Base-by-base conservation (phyloP, 2,329 filamentous ascomycete species). In the Atkinsonella texensis region DNA sequence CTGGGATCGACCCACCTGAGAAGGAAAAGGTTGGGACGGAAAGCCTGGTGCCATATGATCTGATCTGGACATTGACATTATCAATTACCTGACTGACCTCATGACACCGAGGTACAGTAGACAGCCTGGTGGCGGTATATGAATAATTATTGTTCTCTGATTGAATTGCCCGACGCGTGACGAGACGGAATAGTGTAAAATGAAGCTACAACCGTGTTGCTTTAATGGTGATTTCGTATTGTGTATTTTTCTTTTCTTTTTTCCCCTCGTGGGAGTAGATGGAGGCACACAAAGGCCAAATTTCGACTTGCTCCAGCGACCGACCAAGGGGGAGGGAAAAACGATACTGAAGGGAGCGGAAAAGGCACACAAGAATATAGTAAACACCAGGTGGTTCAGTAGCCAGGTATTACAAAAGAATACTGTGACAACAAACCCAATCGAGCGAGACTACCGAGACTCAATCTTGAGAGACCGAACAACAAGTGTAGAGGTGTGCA, bases 1-100 rank as follows among this genome's bases (percentile, higher is more conserved):
- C 59, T 81, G 83, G 48, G 89, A 93, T 63, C 84, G 82, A 55
- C 79, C 74, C 54, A 80, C 74, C 66, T 87, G 81, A 49, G 56
- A 48, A 63, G 80, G 74, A 66, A 80, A 77, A 67, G 81, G 70
- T 69, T 85, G 82, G 54, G 83, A 77, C 59, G 87, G 80, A 70
- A 88, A 90, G 73, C 87, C 87, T 70, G 93, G 81, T 67, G 84
- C 85, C 75, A 93, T 80, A 69, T 91, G 87, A 68, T 95, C 88
- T 64, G 87, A 81, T 80, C 89, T 85, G 69, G 84, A 77, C 72
- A 80, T 87, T 76, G 87, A 86, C 89, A 95, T 95, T 89, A 91
- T 89, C 80, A 76, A 89, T 89, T 89, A 87, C 73, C 64, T 71
- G 69, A 48, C 50, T 48, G 50, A 52, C 50, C 53, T 52, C 50